These are phyloP conservation scores for Penstemon eatonii DNA, from an alignment of 257 asterid species.

Conservation along the genomic window DNA sequence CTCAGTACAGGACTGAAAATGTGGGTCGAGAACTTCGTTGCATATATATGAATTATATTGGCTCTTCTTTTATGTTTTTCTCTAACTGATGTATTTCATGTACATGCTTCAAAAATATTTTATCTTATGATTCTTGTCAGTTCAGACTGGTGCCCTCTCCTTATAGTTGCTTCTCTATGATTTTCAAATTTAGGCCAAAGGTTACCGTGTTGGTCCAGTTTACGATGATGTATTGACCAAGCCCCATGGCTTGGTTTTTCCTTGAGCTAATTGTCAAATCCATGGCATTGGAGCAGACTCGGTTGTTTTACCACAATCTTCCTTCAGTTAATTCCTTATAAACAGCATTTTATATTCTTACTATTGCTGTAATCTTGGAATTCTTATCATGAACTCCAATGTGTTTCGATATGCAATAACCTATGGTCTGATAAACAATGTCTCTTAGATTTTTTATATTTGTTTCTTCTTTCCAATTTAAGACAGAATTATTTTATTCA, in stretches of 20 bases:
- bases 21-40: conserved; percentile 7
- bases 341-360: conserved; percentile 20
- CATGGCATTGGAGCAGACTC: conserved; percentile 95
- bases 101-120: not conserved
- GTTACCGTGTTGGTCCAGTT: conserved; percentile 99
- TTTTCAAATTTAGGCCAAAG: conserved; percentile 75
- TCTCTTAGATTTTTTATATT: not conserved
- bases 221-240: conserved; percentile 94
- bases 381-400: conserved; percentile 12
- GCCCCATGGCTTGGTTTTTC: conserved; percentile 93
- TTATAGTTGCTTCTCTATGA: conserved; percentile 26
- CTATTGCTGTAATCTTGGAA: conserved; percentile 16
- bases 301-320: conserved; percentile 79
- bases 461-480: conserved; percentile 15
- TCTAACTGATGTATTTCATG: conserved; percentile 12
- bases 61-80: conserved; percentile 6
- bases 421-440: not conserved
- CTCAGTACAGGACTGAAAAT: conserved; percentile 1
- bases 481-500: not conserved
- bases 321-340: conserved; percentile 67
- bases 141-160: conserved; percentile 22
- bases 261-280: conserved; percentile 97
- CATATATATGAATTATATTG: conserved; percentile 11
- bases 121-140: conserved; percentile 19
- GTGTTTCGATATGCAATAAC: conserved; percentile 1